Evolutionary conservation across 73 alveolate genomes (phyloP).

Genomic region (Tetrahymena malaccensis): DNA sequence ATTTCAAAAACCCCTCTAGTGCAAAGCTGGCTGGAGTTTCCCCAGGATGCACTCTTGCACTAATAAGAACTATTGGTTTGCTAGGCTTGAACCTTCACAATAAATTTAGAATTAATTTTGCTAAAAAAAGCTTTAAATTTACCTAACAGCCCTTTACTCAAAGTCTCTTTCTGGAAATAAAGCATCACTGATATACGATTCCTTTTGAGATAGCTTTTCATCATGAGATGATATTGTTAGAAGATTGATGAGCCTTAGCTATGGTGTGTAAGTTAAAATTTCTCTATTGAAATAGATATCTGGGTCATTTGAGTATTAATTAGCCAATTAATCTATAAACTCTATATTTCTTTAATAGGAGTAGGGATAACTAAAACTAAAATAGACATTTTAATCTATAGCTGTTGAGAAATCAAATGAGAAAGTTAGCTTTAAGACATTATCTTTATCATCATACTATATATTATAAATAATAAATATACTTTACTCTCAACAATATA

Average conservation of each 20-base stretch:
- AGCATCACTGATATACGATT: slow-evolving; percentile 4
- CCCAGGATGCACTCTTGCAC: slow-evolving; percentile 82
- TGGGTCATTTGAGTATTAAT: not conserved
- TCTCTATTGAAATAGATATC: slow-evolving; percentile 49
- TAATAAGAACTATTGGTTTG: slow-evolving; percentile 46
- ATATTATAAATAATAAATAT: not conserved
- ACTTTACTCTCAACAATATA: not conserved
- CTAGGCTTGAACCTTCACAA: slow-evolving; percentile 45
- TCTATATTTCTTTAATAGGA: slow-evolving; percentile 43
- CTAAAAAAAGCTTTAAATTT: not conserved
- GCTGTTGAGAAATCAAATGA: slow-evolving; percentile 18
- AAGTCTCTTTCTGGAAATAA: not conserved
- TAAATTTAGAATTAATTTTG: not conserved
- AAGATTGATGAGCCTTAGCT: slow-evolving; percentile 40
- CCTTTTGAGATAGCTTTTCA: slow-evolving; percentile 19
- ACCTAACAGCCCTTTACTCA: not conserved
- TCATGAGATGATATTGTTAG: slow-evolving; percentile 35
- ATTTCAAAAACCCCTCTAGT: slow-evolving; percentile 50
- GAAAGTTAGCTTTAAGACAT: slow-evolving; percentile 27
- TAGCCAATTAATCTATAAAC: not conserved
- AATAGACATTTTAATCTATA: slow-evolving; percentile 16
- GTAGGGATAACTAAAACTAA: slow-evolving; percentile 61
- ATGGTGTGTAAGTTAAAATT: slow-evolving; percentile 15
- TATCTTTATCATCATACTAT: slow-evolving; percentile 14
- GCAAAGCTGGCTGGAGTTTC: slow-evolving; percentile 61